Evolutionary conservation across 352 stramenopile genomes (phyloP).

Genomic region (Globisporangium canariense): DNA sequence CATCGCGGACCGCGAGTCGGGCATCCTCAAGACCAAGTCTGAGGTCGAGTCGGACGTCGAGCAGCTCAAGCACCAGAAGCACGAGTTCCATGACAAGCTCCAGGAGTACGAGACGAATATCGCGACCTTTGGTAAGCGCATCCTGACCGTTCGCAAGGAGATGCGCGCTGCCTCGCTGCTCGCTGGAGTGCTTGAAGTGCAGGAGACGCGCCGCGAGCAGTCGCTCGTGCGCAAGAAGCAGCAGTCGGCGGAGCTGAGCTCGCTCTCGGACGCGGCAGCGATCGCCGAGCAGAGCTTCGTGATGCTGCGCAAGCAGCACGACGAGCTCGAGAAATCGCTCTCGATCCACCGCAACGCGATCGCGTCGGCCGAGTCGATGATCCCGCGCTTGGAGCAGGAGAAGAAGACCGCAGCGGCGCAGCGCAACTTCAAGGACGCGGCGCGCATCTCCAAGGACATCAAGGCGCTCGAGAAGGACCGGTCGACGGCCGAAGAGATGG

Average conservation of each 20-base stretch:
- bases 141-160: constrained; percentile 59
- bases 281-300: constrained; percentile 74
- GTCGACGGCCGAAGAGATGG: constrained; percentile 72
- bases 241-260: constrained; percentile 64
- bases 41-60: constrained; percentile 71
- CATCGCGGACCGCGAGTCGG: constrained; percentile 68
- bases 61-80: constrained; percentile 52
- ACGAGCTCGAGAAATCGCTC: constrained; percentile 74
- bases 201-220: constrained; percentile 68
- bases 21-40: constrained; percentile 65
- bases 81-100: constrained; percentile 52
- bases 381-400: constrained; percentile 73
- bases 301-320: constrained; percentile 70
- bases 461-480: constrained; percentile 86
- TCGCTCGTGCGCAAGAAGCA: constrained; percentile 70
- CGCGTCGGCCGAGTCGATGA: constrained; percentile 73
- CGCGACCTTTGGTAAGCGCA: constrained; percentile 53
- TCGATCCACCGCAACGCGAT: constrained; percentile 77
- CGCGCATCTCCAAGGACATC: constrained; percentile 83
- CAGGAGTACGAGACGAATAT: constrained; percentile 49
- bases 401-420: constrained; percentile 75
- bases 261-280: constrained; percentile 60
- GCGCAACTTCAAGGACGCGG: constrained; percentile 87
- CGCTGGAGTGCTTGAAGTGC: constrained; percentile 61
- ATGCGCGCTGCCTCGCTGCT: constrained; percentile 65